Percentiles rank a stretch among this genome's conserved stretches.
phyloP scores from a whole-genome alignment of 176 grass and related monocot genomes.

The Oryza punctata region DNA sequence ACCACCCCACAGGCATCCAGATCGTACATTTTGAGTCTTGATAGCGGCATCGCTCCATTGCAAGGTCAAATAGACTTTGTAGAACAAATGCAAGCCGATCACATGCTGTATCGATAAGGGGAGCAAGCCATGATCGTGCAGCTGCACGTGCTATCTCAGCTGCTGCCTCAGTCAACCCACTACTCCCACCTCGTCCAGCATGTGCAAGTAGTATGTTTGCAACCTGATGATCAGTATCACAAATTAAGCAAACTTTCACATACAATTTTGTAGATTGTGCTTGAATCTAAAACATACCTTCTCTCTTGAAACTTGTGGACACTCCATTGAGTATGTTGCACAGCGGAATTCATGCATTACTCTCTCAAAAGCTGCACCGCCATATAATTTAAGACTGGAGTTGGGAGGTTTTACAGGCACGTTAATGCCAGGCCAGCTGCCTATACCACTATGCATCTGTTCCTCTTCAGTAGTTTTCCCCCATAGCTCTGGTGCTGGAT shows the following conservation, averaged over 20 bases:
- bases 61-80: constrained; percentile 88
- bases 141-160: constrained; percentile 91
- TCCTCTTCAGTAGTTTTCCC: constrained; percentile 93
- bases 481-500: constrained; percentile 94
- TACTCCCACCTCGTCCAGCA: constrained; percentile 81
- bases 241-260: constrained; percentile 29
- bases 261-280: not conserved
- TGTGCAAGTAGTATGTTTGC: constrained; percentile 98
- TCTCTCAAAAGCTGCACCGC: constrained; percentile 96
- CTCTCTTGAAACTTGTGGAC: constrained; percentile 89
- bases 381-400: constrained; percentile 81
- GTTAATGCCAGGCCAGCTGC: constrained; percentile 84
- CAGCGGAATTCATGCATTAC: constrained; percentile 94
- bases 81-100: constrained; percentile 96
- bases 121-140: constrained; percentile 85
- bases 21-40: constrained; percentile 63
- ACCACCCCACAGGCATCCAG: constrained; percentile 4
- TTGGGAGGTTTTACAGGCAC: constrained; percentile 74
- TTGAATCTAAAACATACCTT: constrained; percentile 57
- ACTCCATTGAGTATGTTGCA: constrained; percentile 91
- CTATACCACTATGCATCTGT: constrained; percentile 83
- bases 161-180: constrained; percentile 82
- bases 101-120: constrained; percentile 89
- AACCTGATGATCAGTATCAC: constrained; percentile 49
- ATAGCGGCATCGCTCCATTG: constrained; percentile 72